phyloP scores from a whole-genome alignment of 495 filamentous ascomycete genomes.

The Penicillium bialowiezense region DNA sequence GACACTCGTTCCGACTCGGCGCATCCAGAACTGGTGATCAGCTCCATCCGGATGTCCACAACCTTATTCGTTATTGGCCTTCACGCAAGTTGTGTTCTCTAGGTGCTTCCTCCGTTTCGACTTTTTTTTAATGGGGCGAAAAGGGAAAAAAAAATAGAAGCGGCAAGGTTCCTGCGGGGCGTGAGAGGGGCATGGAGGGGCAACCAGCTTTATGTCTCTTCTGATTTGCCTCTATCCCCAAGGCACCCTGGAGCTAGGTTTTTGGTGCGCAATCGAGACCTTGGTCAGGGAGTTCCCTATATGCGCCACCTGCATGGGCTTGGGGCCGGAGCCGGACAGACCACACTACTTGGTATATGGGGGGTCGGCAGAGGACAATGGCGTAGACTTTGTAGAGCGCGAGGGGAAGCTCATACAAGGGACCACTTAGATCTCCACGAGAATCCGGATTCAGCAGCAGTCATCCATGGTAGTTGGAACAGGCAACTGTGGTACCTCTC shows the following conservation, averaged over 20 bases:
- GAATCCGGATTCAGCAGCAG: too few relatives aligned
- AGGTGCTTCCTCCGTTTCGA: background rate
- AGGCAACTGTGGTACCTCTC: constrained; percentile 1
- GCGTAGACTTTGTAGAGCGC: too few relatives aligned
- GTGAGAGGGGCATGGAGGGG: constrained; percentile 8
- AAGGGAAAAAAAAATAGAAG: constrained; percentile 22
- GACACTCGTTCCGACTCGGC: constrained; percentile 12
- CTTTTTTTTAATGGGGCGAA: background rate
- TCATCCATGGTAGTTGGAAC: background rate
- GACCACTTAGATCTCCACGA: background rate
- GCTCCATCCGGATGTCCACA: constrained; percentile 11
- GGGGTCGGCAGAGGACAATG: too few relatives aligned
- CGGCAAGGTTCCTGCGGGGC: constrained; percentile 21
- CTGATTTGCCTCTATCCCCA: constrained; percentile 14
- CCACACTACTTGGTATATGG: too few relatives aligned
- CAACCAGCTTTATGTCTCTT: constrained; percentile 1
- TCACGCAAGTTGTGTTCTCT: background rate
- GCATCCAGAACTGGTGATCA: constrained; percentile 21
- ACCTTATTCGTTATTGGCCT: constrained; percentile 11
- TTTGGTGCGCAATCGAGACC: too few relatives aligned
- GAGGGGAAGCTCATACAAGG: too few relatives aligned
- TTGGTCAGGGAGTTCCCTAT: background rate
- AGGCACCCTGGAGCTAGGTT: background rate
- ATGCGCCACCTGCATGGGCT: background rate
- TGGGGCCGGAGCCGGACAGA: too few relatives aligned